phyloP scores from a whole-genome alignment of 2,329 filamentous ascomycete species.

The Nemania bipapillata region DNA sequence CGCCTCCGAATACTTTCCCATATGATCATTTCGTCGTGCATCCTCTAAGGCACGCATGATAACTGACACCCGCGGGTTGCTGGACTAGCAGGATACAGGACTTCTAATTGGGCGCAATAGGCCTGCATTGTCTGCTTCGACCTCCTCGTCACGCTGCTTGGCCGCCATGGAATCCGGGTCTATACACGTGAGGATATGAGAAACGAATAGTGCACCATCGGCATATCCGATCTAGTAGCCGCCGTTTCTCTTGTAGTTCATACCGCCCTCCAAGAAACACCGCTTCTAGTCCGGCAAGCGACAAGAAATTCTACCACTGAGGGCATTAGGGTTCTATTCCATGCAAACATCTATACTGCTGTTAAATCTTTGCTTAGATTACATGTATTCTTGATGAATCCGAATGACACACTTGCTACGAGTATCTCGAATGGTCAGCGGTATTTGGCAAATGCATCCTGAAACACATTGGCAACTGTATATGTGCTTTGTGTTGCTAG shows the following conservation, averaged over 20 bases:
- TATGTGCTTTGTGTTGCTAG: not conserved
- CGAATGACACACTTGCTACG: not conserved
- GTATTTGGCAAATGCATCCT: not conserved
- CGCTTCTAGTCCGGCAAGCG: slow-evolving; percentile 42
- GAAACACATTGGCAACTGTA: not conserved
- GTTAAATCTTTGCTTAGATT: slow-evolving; percentile 11
- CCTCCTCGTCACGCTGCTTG: not conserved
- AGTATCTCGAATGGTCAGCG: not conserved
- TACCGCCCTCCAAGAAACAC: slow-evolving; percentile 38
- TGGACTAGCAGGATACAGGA: slow-evolving; percentile 7
- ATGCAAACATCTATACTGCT: not conserved
- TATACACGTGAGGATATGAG: slow-evolving; percentile 23
- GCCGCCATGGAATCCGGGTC: slow-evolving; percentile 24
- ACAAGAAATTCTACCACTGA: slow-evolving; percentile 38
- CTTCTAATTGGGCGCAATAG: not conserved
- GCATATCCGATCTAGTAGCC: not conserved
- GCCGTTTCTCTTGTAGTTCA: not conserved
- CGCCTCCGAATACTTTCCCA: not conserved
- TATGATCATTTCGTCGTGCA: not conserved
- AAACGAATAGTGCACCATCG: slow-evolving; percentile 12
- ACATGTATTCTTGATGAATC: slow-evolving; percentile 24
- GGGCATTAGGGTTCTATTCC: slow-evolving; percentile 30
- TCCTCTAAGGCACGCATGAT: slow-evolving; percentile 26
- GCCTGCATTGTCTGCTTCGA: not conserved
- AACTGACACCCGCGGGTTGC: slow-evolving; percentile 24